Conservation (phyloP, 164 flowering plant species). For the Macadamia tetraphylla region DNA sequence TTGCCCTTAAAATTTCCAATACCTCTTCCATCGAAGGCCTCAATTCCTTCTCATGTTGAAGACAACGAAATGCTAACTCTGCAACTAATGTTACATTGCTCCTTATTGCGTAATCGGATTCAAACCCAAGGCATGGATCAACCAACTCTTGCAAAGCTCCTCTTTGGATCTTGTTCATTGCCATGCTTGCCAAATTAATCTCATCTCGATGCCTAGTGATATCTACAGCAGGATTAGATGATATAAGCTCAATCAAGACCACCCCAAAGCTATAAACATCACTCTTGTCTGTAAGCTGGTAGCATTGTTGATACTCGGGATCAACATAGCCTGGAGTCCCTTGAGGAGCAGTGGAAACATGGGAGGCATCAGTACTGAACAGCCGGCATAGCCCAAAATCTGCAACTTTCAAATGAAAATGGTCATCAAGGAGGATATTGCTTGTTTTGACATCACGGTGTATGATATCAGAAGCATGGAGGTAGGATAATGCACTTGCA, state of each 20-base stretch:
- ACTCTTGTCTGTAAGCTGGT: slow-evolving; percentile 56
- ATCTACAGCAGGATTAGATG: slow-evolving; percentile 57
- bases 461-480: background rate
- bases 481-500: background rate
- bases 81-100: slow-evolving; percentile 38
- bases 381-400: slow-evolving; percentile 1
- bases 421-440: background rate
- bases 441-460: slow-evolving; percentile 2
- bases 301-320: slow-evolving; percentile 52
- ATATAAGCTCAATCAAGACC: slow-evolving; percentile 50
- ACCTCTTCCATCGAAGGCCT: slow-evolving; percentile 10
- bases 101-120: slow-evolving; percentile 23
- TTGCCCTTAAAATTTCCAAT: no score
- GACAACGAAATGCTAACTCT: slow-evolving; percentile 47
- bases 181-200: slow-evolving; percentile 47
- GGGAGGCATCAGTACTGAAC: background rate
- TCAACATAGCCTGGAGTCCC: slow-evolving; percentile 24
- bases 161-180: slow-evolving; percentile 38
- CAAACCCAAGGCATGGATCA: slow-evolving; percentile 38
- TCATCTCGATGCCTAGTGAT: slow-evolving; percentile 35
- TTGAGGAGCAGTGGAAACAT: slow-evolving; percentile 2
- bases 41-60: slow-evolving; percentile 45
- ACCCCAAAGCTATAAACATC: slow-evolving; percentile 71
- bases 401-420: slow-evolving; percentile 3
- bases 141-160: slow-evolving; percentile 35